Conservation (phyloP, 306 rosid species). For the Boehmeria nivea region DNA sequence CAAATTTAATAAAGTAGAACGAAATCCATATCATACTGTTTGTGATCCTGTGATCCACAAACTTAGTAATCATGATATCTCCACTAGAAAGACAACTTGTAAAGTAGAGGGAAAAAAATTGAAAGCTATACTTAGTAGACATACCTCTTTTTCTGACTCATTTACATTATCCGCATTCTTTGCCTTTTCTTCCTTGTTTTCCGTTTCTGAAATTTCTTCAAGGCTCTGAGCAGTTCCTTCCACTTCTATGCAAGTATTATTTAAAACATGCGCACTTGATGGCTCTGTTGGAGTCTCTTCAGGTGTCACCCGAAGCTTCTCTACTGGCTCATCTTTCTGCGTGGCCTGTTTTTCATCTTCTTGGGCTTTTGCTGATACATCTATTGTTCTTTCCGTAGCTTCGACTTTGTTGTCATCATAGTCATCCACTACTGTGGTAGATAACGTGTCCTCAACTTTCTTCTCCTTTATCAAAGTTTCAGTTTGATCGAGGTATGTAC, state of each 20-base stretch:
- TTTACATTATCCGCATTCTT: slow-evolving; percentile 1
- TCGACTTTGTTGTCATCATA: slow-evolving; percentile 1
- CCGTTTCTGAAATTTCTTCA: slow-evolving; percentile 16
- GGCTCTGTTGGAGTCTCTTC: too few species aligned
- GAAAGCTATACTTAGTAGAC: too few species aligned
- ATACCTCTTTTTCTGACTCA: slow-evolving; percentile 27
- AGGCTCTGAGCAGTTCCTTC: slow-evolving; percentile 11
- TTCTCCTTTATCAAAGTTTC: slow-evolving; percentile 17
- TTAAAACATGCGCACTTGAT: neutral
- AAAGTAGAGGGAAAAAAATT: too few species aligned
- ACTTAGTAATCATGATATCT: too few species aligned
- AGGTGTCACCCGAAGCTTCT: slow-evolving; percentile 6
- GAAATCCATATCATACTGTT: too few species aligned
- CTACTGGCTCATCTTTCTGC: slow-evolving; percentile 18
- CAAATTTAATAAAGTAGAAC: too few species aligned
- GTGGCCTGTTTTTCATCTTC: slow-evolving; percentile 5
- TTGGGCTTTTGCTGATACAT: slow-evolving; percentile 10
- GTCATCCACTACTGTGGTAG: neutral
- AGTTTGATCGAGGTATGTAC: neutral
- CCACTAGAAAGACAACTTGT: too few species aligned
- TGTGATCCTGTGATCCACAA: too few species aligned
- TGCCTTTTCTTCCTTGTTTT: slow-evolving; percentile 20
- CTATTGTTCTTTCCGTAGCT: slow-evolving; percentile 3
- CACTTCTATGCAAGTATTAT: slow-evolving; percentile 8
- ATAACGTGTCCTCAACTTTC: slow-evolving; percentile 6